These are phyloP conservation scores for Perkinsus olseni DNA, from an alignment of 169 alveolate genomes.

Conservation along the genomic window DNA sequence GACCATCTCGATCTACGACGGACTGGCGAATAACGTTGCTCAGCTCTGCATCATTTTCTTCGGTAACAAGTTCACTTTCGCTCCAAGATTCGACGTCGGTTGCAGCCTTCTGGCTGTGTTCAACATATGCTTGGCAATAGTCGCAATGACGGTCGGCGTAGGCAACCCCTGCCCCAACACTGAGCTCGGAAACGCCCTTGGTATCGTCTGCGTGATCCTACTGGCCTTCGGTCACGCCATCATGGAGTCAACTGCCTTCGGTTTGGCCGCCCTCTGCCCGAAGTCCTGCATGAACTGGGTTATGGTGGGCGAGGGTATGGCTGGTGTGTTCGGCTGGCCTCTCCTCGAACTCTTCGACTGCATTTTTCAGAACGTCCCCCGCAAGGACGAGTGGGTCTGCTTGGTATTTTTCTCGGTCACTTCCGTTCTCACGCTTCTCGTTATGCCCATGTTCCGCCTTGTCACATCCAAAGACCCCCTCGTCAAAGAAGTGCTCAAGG, in stretches of 20 bases:
- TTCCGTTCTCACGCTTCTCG: not conserved
- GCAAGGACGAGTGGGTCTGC: not conserved
- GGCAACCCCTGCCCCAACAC: not conserved
- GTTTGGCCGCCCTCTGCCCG: conserved; percentile 1
- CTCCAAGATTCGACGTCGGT: not conserved
- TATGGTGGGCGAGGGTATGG: not conserved
- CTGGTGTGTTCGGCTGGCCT: not conserved
- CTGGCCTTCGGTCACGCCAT: not conserved
- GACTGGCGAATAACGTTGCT: not conserved
- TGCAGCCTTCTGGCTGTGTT: not conserved
- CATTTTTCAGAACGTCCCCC: not conserved
- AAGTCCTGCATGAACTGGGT: not conserved
- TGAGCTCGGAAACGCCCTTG: not conserved
- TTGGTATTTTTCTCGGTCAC: not conserved
- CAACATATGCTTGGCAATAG: not conserved
- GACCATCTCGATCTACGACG: not conserved
- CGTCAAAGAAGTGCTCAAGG: not conserved
- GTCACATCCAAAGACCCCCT: not conserved
- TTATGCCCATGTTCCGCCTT: not conserved
- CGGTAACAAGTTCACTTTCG: not conserved
- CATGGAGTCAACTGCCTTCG: not conserved
- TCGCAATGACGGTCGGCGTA: not conserved
- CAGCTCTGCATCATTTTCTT: not conserved
- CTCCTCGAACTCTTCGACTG: not conserved
- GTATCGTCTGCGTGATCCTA: not conserved